phyloP scores from a whole-genome alignment of 257 asterid genomes.

The Linaria vulgaris region DNA sequence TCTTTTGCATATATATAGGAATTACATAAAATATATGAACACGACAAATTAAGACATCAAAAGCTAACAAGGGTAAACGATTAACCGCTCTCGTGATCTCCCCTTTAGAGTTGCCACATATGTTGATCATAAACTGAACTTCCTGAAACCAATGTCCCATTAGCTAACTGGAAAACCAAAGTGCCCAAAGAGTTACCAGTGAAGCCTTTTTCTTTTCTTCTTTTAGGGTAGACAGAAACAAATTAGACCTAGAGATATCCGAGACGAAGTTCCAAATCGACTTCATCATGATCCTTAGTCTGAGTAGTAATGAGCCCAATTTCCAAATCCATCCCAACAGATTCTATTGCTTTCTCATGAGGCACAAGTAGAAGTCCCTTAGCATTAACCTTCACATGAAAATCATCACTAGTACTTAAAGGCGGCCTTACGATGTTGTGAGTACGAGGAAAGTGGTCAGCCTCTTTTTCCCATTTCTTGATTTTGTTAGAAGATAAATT shows the following conservation, averaged over 20 bases:
- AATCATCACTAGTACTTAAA: too few species aligned
- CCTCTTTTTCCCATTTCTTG: conserved; percentile 26
- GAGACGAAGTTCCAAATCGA: conserved; percentile 93
- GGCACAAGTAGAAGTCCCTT: too few species aligned
- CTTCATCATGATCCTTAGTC: conserved; percentile 52
- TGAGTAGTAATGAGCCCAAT: conserved; percentile 54
- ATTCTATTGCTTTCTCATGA: conserved; percentile 32
- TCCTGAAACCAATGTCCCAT: background rate
- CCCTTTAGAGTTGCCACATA: background rate
- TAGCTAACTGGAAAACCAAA: too few species aligned
- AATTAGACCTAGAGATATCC: conserved; percentile 43
- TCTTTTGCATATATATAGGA: background rate
- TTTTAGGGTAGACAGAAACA: background rate
- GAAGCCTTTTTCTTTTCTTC: too few species aligned
- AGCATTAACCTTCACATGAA: too few species aligned
- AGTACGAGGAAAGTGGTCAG: too few species aligned
- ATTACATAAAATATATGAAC: background rate
- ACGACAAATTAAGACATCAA: background rate
- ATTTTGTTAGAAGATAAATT: conserved; percentile 20
- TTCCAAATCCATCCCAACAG: conserved; percentile 69
- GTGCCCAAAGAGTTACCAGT: too few species aligned
- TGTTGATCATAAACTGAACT: background rate
- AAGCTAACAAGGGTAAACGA: background rate
- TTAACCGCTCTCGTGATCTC: too few species aligned
- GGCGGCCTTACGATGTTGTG: too few species aligned